Conservation (phyloP, 345 rosid genomes). For the Linum trigynum region DNA sequence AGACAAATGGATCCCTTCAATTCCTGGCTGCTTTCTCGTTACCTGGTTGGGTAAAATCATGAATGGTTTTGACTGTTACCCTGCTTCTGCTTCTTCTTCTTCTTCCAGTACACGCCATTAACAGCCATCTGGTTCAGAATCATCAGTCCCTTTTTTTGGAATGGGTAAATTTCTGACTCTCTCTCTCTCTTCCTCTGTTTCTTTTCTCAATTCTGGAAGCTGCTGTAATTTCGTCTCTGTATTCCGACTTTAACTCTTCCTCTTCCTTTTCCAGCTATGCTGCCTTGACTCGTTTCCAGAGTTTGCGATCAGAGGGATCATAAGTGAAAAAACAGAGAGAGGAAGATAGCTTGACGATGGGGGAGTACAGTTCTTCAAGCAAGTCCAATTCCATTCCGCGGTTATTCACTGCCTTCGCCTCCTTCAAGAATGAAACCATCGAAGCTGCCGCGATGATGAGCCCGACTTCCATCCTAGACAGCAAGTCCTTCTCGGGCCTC, state of each 20-base stretch:
- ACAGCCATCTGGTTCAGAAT: too few species aligned
- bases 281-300: slow-evolving; percentile 12
- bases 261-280: not conserved
- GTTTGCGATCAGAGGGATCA: slow-evolving; percentile 13
- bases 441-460: slow-evolving; percentile 43
- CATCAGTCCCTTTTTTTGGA: slow-evolving; percentile 12
- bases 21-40: slow-evolving; percentile 15
- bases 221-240: too few species aligned
- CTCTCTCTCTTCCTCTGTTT: not conserved
- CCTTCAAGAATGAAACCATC: slow-evolving; percentile 32
- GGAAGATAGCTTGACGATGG: slow-evolving; percentile 33
- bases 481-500: slow-evolving; percentile 53
- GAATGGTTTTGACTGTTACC: slow-evolving; percentile 17
- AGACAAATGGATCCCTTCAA: slow-evolving; percentile 10
- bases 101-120: not conserved
- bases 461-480: slow-evolving; percentile 84
- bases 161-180: slow-evolving; percentile 19
- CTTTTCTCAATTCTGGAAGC: not conserved
- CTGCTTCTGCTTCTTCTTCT: slow-evolving; percentile 13
- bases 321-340: slow-evolving; percentile 33
- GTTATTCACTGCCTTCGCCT: slow-evolving; percentile 44
- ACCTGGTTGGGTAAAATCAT: slow-evolving; percentile 13
- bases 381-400: slow-evolving; percentile 54
- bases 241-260: not conserved
- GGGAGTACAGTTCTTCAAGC: slow-evolving; percentile 31